Evolutionary conservation across 1,284 basidiomycete genomes (phyloP).

Genomic region (Leccinum griseonigrum): DNA sequence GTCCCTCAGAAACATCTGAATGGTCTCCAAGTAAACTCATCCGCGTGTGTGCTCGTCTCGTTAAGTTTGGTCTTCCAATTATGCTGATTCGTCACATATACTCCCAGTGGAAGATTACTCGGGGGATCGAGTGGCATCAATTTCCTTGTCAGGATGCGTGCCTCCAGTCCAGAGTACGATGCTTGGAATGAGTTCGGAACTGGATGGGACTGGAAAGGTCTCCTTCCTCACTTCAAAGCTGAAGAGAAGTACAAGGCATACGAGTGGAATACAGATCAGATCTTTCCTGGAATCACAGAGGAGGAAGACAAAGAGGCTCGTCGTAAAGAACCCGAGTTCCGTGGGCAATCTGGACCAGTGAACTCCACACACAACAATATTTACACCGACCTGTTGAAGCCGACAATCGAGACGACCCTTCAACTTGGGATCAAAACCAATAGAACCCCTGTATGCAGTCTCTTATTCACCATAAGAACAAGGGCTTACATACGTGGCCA

Average conservation of each 20-base stretch:
- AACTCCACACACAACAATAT: constrained; percentile 17
- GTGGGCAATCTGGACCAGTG: constrained; percentile 12
- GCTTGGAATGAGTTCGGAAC: constrained; percentile 17
- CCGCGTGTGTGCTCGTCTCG: constrained; percentile 8
- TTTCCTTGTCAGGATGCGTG: constrained; percentile 20
- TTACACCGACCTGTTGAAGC: constrained; percentile 18
- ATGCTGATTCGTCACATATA: background rate
- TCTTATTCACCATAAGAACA: background rate
- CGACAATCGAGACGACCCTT: constrained; percentile 15
- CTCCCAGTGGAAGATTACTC: constrained; percentile 17
- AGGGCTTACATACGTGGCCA: constrained; percentile 4
- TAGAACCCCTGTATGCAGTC: constrained; percentile 11
- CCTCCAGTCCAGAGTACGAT: constrained; percentile 19
- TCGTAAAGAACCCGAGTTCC: constrained; percentile 11
- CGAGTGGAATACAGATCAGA: constrained; percentile 14
- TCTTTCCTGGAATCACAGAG: constrained; percentile 19
- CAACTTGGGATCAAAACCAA: constrained; percentile 17
- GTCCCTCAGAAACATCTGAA: constrained; percentile 17
- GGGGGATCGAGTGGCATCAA: constrained; percentile 23
- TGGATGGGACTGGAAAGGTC: constrained; percentile 19
- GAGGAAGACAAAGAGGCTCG: constrained; percentile 18
- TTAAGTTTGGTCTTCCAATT: background rate
- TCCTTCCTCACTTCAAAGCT: constrained; percentile 20
- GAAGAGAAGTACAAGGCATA: constrained; percentile 14
- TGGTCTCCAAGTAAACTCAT: background rate